Conservation (phyloP, 257 asterid species). For the Cordia subcordata region DNA sequence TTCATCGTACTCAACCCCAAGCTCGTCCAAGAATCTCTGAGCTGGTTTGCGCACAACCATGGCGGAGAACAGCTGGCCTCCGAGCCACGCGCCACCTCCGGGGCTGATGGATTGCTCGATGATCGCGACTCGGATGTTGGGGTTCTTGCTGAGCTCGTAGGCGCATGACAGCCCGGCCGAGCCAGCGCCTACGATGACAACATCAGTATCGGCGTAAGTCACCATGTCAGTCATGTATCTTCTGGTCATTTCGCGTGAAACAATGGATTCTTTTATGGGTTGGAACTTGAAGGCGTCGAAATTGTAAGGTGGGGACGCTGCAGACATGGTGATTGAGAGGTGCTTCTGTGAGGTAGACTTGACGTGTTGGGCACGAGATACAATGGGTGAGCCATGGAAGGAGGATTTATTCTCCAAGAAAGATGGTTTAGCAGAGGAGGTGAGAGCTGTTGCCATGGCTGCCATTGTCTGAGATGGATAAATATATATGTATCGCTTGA, state of each 20-base stretch:
- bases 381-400: conserved; percentile 46
- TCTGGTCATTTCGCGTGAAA: conserved; percentile 78
- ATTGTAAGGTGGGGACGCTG: conserved; percentile 39
- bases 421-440: conserved; percentile 44
- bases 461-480: conserved; percentile 30
- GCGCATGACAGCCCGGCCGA: conserved; percentile 89
- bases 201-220: conserved; percentile 83
- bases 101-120: conserved; percentile 90
- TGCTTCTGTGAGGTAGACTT: conserved; percentile 27
- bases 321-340: conserved; percentile 44
- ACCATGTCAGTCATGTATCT: conserved; percentile 89
- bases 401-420: conserved; percentile 55
- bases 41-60: conserved; percentile 93
- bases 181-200: conserved; percentile 77
- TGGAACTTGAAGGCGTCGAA: conserved; percentile 49
- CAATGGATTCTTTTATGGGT: conserved; percentile 75
- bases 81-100: conserved; percentile 95
- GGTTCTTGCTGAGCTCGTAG: conserved; percentile 77
- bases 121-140: conserved; percentile 50
- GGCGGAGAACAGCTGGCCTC: conserved; percentile 93
- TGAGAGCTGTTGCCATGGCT: conserved; percentile 69
- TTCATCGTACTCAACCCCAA: conserved; percentile 70
- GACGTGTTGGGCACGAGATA: conserved; percentile 27
- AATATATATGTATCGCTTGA: no score
- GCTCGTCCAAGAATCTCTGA: conserved; percentile 75